Conservation (phyloP, 495 filamentous ascomycete genomes). For the Cercophora newfieldiana region DNA sequence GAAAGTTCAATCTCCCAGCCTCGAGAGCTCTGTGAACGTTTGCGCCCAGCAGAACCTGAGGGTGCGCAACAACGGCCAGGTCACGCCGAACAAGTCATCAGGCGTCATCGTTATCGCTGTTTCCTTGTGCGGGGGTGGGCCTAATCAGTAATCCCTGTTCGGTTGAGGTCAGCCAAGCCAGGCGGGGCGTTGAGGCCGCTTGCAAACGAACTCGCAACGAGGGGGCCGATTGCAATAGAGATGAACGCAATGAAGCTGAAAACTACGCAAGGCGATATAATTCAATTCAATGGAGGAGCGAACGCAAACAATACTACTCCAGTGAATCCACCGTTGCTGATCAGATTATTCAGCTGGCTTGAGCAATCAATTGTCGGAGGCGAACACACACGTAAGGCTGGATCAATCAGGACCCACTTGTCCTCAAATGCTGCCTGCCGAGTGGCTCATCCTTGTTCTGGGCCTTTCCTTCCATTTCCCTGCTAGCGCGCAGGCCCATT, state of each 20-base stretch:
- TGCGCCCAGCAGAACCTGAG: not conserved
- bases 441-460: slow-evolving; percentile 22
- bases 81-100: slow-evolving; percentile 7
- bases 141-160: slow-evolving; percentile 6
- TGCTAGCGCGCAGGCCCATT: slow-evolving; percentile 15
- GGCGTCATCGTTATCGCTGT: slow-evolving; percentile 14
- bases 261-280: not conserved
- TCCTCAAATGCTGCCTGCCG: not conserved
- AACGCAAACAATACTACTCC: not conserved
- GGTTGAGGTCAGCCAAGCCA: slow-evolving; percentile 15
- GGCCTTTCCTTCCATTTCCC: slow-evolving; percentile 34
- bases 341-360: slow-evolving; percentile 9
- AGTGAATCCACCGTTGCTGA: not conserved
- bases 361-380: not conserved
- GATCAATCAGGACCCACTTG: slow-evolving; percentile 5
- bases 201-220: not conserved
- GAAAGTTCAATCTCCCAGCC: not conserved
- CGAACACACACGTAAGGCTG: not conserved
- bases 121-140: slow-evolving; percentile 13
- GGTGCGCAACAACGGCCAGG: not conserved
- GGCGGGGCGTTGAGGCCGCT: not conserved
- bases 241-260: not conserved
- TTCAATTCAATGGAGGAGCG: not conserved
- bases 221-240: not conserved
- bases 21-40: not conserved